Evolutionary conservation across 2,329 filamentous ascomycete species (phyloP).

Genomic region (Passalora sequoiae): DNA sequence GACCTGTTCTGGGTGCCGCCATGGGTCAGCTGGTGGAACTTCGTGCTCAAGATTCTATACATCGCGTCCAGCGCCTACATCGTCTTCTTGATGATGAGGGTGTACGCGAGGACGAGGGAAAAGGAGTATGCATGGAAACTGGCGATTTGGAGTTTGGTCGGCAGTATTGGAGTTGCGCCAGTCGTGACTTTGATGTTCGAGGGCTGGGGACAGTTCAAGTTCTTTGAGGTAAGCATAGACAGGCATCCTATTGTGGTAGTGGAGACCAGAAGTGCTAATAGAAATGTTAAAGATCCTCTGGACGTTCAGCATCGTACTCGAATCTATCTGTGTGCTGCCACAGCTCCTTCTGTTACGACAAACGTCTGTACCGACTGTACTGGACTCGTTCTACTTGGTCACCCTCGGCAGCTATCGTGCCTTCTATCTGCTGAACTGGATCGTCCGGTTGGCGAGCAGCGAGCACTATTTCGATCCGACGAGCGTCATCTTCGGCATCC

Average conservation of each 20-base stretch:
- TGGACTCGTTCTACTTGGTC: slow-evolving; percentile 92
- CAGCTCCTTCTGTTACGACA: slow-evolving; percentile 88
- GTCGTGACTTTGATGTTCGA: slow-evolving; percentile 67
- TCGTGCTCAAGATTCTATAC: slow-evolving; percentile 85
- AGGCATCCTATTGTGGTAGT: not conserved
- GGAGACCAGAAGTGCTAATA: not conserved
- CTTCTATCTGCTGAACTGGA: slow-evolving; percentile 90
- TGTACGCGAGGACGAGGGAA: slow-evolving; percentile 83
- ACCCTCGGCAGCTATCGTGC: slow-evolving; percentile 81
- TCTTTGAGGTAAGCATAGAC: slow-evolving; percentile 28
- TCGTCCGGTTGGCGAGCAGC: slow-evolving; percentile 53
- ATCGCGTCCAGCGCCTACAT: slow-evolving; percentile 79
- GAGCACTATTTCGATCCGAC: slow-evolving; percentile 56
- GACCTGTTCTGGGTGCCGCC: slow-evolving; percentile 53
- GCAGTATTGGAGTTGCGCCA: slow-evolving; percentile 63
- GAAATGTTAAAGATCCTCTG: slow-evolving; percentile 60
- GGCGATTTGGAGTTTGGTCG: slow-evolving; percentile 63
- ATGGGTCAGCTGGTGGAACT: slow-evolving; percentile 57
- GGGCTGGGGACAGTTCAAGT: slow-evolving; percentile 20
- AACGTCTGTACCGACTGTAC: slow-evolving; percentile 91
- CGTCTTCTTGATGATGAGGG: slow-evolving; percentile 77
- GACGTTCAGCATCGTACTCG: slow-evolving; percentile 86
- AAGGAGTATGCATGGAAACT: slow-evolving; percentile 91
- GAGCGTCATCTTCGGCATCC: slow-evolving; percentile 75
- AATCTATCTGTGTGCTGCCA: slow-evolving; percentile 83